phyloP scores from a whole-genome alignment of 306 rosid genomes.

The Lagenaria siceraria region DNA sequence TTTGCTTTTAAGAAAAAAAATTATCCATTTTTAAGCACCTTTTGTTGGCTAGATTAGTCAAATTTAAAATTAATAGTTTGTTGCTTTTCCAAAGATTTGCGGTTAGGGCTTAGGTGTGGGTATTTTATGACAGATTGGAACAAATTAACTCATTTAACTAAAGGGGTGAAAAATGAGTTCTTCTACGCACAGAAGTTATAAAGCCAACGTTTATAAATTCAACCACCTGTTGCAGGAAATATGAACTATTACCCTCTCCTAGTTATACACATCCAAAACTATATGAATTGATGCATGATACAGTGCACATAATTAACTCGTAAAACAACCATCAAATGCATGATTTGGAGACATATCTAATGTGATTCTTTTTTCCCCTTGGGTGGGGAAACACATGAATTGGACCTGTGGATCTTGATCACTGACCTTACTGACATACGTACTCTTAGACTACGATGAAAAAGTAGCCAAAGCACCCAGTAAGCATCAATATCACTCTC shows the following conservation, averaged over 20 bases:
- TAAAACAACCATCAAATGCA: not conserved
- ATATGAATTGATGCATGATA: not conserved
- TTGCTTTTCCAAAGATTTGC: not conserved
- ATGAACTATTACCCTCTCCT: not conserved
- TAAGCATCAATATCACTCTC: slow-evolving; percentile 68
- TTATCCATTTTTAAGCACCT: not conserved
- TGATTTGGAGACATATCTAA: not conserved
- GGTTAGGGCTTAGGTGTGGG: not conserved
- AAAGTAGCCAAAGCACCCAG: slow-evolving; percentile 83
- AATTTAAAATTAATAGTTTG: not conserved
- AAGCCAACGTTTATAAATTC: not conserved
- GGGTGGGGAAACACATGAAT: not conserved
- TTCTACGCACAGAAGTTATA: not conserved
- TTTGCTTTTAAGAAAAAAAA: not conserved
- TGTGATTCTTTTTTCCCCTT: not conserved
- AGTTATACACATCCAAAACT: not conserved
- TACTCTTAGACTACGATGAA: slow-evolving; percentile 29
- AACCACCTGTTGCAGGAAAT: not conserved
- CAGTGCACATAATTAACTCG: not conserved
- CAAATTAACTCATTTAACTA: not conserved
- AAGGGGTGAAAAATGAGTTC: not conserved
- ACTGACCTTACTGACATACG: slow-evolving; percentile 66
- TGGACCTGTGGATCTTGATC: not conserved
- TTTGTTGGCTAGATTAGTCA: not conserved
- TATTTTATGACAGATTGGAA: not conserved